Percentiles rank a stretch among this genome's conserved stretches.
These are phyloP conservation scores for Nemania bipapillata DNA, from an alignment of 2,329 filamentous ascomycete species.

Conservation along the genomic window DNA sequence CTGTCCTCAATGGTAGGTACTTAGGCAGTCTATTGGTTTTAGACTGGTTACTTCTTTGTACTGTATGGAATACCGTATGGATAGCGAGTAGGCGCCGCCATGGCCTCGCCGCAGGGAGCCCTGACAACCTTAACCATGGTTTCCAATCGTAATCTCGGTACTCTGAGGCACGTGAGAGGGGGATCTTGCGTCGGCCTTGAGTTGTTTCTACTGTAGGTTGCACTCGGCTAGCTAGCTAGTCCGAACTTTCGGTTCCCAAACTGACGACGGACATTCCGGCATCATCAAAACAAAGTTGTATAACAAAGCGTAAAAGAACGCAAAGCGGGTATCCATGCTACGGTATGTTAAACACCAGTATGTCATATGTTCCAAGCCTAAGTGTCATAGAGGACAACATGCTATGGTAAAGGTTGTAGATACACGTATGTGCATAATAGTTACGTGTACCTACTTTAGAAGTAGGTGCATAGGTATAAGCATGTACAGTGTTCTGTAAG, in stretches of 20 bases:
- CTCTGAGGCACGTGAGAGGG: constrained; percentile 10
- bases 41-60: background rate
- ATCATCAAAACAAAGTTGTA: background rate
- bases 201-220: constrained; percentile 1
- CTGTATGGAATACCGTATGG: background rate
- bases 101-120: constrained; percentile 14
- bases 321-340: background rate
- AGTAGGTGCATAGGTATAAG: no score
- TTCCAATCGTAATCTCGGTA: background rate
- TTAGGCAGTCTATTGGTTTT: background rate
- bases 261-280: background rate
- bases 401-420: background rate
- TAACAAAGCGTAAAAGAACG: background rate
- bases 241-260: background rate
- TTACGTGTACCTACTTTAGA: no score
- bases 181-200: background rate
- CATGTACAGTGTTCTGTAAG: no score
- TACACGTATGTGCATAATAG: background rate
- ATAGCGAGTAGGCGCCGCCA: constrained; percentile 2
- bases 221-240: constrained; percentile 1
- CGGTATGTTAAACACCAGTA: background rate
- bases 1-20: background rate
- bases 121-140: constrained; percentile 8
- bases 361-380: background rate
- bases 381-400: background rate